These are phyloP conservation scores for Schizophyllum commune DNA, from an alignment of 1,284 basidiomycete genomes.

Conservation along the genomic window DNA sequence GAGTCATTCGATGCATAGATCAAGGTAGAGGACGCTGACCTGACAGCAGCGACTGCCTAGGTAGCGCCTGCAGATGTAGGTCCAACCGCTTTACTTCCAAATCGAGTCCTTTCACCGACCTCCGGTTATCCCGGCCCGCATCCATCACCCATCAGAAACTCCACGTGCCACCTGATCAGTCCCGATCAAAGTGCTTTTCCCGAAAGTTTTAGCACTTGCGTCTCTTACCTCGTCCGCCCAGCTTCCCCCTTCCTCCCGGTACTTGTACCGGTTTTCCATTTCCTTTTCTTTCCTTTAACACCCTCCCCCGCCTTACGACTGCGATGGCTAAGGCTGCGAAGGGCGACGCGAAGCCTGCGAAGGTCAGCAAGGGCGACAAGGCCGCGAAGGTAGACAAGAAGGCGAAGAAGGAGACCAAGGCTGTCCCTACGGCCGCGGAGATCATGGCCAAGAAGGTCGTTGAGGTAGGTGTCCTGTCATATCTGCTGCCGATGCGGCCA, in stretches of 20 bases:
- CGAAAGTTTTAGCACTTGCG: not conserved
- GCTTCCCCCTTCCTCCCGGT: not conserved
- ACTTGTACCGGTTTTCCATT: not conserved
- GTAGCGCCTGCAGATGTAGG: too few relatives aligned
- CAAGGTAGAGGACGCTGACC: too few relatives aligned
- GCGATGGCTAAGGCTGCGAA: not conserved
- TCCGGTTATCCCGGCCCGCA: not conserved
- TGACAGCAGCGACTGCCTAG: too few relatives aligned
- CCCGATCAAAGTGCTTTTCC: not conserved
- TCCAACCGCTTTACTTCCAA: too few relatives aligned
- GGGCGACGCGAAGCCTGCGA: not conserved
- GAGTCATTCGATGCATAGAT: too few relatives aligned
- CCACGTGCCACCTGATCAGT: not conserved
- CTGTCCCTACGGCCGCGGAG: not conserved
- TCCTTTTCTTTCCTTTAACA: not conserved
- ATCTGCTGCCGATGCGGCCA: too few relatives aligned
- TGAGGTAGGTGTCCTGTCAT: not conserved
- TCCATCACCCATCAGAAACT: not conserved
- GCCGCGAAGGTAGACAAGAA: conserved; percentile 19
- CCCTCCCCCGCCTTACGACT: not conserved
- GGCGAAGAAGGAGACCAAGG: conserved; percentile 10
- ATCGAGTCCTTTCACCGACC: too few relatives aligned
- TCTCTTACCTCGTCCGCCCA: not conserved
- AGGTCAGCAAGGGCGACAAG: conserved; percentile 12
- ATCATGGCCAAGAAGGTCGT: conserved; percentile 9